Percentiles rank a stretch among this genome's conserved stretches.
Conservation (phyloP, 768 basidiomycete species). For the Pleurotus cornucopiae region DNA sequence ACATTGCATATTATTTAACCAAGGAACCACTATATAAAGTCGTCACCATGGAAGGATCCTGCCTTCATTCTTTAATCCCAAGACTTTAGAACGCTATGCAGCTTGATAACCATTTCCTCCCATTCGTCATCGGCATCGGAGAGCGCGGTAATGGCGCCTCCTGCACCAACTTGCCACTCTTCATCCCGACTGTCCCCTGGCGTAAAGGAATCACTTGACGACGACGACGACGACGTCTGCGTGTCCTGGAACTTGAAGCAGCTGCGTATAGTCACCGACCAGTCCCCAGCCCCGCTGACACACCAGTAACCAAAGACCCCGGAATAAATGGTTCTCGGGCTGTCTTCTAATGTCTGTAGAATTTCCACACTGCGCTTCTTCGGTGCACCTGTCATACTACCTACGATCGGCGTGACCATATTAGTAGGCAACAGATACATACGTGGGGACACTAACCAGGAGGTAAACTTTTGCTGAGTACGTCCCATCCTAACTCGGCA, state of each 20-base stretch:
- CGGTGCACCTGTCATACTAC: conserved; percentile 97
- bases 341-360: conserved; percentile 71
- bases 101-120: conserved; percentile 92
- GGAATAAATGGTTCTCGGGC: conserved; percentile 79
- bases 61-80: conserved; percentile 20
- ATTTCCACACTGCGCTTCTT: conserved; percentile 94
- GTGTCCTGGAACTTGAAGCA: conserved; percentile 63
- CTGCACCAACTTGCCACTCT: conserved; percentile 81
- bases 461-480: conserved; percentile 74
- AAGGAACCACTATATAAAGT: too few species aligned
- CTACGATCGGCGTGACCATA: conserved; percentile 31
- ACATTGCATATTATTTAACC: too few species aligned
- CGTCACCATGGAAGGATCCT: too few species aligned
- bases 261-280: conserved; percentile 92
- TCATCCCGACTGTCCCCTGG: conserved; percentile 25
- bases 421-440: not conserved
- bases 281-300: conserved; percentile 84
- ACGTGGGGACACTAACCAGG: conserved; percentile 54
- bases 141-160: conserved; percentile 94
- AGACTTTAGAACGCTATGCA: conserved; percentile 68
- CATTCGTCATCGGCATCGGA: conserved; percentile 84
- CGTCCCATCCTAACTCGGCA: conserved; percentile 69
- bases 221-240: not conserved
- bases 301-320: conserved; percentile 94
- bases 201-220: not conserved